phyloP scores from a whole-genome alignment of 768 basidiomycete genomes.

The Russula foetens region DNA sequence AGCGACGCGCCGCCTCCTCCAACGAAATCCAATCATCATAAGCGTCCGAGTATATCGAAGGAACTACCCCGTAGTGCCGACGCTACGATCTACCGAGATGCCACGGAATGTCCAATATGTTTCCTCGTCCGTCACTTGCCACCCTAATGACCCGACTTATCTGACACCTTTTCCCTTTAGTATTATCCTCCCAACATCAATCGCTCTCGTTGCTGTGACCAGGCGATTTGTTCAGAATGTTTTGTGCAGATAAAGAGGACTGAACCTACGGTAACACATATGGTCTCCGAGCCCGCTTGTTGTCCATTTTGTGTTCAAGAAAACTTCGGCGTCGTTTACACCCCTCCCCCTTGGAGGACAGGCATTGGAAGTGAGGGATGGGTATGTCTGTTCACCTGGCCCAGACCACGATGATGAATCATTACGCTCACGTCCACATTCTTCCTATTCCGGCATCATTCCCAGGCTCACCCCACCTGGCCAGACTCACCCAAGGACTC shows the following conservation, averaged over 20 bases:
- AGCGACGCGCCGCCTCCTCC: slow-evolving; percentile 32
- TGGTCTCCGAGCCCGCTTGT: slow-evolving; percentile 93
- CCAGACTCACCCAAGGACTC: slow-evolving; percentile 45
- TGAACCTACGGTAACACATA: slow-evolving; percentile 90
- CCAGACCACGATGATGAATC: slow-evolving; percentile 8
- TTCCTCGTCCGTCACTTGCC: slow-evolving; percentile 64
- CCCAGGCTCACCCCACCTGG: slow-evolving; percentile 32
- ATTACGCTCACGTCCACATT: not conserved
- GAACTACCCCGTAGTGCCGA: slow-evolving; percentile 61
- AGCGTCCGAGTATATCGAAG: slow-evolving; percentile 51
- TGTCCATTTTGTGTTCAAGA: slow-evolving; percentile 98
- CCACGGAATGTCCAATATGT: slow-evolving; percentile 95
- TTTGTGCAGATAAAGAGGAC: slow-evolving; percentile 98
- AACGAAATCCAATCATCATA: slow-evolving; percentile 37
- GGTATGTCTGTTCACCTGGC: slow-evolving; percentile 34
- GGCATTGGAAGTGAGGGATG: slow-evolving; percentile 70
- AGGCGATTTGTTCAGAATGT: slow-evolving; percentile 97
- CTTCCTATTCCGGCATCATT: not conserved
- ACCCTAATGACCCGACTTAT: slow-evolving; percentile 15
- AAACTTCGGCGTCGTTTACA: slow-evolving; percentile 92
- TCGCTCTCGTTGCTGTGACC: slow-evolving; percentile 95
- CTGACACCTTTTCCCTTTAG: slow-evolving; percentile 33
- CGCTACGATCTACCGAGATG: slow-evolving; percentile 73
- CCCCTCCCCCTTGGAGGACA: slow-evolving; percentile 69
- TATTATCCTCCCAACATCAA: slow-evolving; percentile 98